Conservation (phyloP, 495 filamentous ascomycete species). For the Parathielavia hyrcaniae region DNA sequence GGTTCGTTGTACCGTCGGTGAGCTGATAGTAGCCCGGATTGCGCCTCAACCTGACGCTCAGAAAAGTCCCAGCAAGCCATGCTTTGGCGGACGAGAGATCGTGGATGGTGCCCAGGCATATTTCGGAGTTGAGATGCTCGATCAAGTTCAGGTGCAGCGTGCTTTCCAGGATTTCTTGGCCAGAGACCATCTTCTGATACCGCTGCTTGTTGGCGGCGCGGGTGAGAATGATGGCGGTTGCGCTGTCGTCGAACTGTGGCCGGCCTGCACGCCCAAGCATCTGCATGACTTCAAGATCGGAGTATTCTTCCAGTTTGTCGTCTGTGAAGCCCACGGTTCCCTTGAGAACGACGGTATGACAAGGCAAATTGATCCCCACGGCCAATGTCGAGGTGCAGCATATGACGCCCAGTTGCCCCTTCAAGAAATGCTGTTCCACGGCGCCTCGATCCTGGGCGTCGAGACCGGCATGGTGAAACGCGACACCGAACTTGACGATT, state of each 20-base stretch:
- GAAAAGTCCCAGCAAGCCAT: slow-evolving; percentile 84
- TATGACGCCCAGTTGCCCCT: slow-evolving; percentile 75
- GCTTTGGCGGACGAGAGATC: slow-evolving; percentile 63
- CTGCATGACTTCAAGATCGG: slow-evolving; percentile 93
- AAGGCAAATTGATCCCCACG: slow-evolving; percentile 89
- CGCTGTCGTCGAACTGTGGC: slow-evolving; percentile 85
- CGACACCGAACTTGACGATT: slow-evolving; percentile 64
- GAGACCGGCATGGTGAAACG: slow-evolving; percentile 91
- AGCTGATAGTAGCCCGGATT: slow-evolving; percentile 78
- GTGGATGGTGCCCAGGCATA: slow-evolving; percentile 74
- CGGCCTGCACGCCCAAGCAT: slow-evolving; percentile 93
- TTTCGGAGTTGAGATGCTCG: slow-evolving; percentile 91
- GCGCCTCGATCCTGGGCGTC: slow-evolving; percentile 60
- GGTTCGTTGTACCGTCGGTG: slow-evolving; percentile 43
- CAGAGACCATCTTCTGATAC: slow-evolving; percentile 80
- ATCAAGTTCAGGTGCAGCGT: slow-evolving; percentile 80
- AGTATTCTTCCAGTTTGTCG: slow-evolving; percentile 63
- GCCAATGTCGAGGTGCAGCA: slow-evolving; percentile 94
- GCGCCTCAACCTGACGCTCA: slow-evolving; percentile 72
- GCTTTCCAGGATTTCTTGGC: slow-evolving; percentile 80
- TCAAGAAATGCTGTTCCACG: slow-evolving; percentile 67
- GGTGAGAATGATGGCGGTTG: slow-evolving; percentile 83
- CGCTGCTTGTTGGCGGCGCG: slow-evolving; percentile 56
- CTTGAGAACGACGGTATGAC: slow-evolving; percentile 89
- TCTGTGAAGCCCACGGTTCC: slow-evolving; percentile 72